A percentile compares a stretch with the other conserved stretches of the same genome.
Evolutionary conservation across 352 stramenopile species (phyloP).

Genomic region (Phytophthora quininea): DNA sequence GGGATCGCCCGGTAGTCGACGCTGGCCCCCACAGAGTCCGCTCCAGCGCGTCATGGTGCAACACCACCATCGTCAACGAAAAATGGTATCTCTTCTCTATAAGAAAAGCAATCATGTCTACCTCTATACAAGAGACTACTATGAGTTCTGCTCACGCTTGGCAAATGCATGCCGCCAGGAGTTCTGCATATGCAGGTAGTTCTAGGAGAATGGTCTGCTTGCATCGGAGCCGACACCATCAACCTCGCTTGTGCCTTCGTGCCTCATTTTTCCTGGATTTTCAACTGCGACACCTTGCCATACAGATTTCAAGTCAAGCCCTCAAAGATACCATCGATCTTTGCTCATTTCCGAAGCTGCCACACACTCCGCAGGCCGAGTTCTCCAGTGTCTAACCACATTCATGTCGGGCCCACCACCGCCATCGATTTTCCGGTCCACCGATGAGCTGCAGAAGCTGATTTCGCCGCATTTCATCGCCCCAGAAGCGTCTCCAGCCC

Average conservation of each 20-base stretch:
- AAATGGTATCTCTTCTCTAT: slow-evolving; percentile 7
- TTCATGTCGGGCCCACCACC: slow-evolving; percentile 26
- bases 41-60: slow-evolving; percentile 67
- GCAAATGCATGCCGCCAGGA: too few species aligned
- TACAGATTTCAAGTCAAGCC: slow-evolving; percentile 7
- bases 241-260: not conserved
- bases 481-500: slow-evolving; percentile 29
- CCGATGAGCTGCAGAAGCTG: slow-evolving; percentile 55
- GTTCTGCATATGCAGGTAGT: too few species aligned
- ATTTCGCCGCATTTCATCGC: slow-evolving; percentile 55
- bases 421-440: slow-evolving; percentile 47
- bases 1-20: slow-evolving; percentile 48
- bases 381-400: not conserved
- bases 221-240: not conserved
- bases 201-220: too few species aligned
- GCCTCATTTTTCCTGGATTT: slow-evolving; percentile 13
- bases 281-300: slow-evolving; percentile 9
- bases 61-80: slow-evolving; percentile 56
- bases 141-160: too few species aligned
- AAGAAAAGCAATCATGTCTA: not conserved
- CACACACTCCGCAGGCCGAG: slow-evolving; percentile 11
- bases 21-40: slow-evolving; percentile 63
- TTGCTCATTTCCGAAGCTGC: slow-evolving; percentile 24
- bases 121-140: too few species aligned
- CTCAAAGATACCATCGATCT: slow-evolving; percentile 11